These are phyloP conservation scores for Solanum piurae DNA, from an alignment of 257 asterid genomes.

Conservation along the genomic window DNA sequence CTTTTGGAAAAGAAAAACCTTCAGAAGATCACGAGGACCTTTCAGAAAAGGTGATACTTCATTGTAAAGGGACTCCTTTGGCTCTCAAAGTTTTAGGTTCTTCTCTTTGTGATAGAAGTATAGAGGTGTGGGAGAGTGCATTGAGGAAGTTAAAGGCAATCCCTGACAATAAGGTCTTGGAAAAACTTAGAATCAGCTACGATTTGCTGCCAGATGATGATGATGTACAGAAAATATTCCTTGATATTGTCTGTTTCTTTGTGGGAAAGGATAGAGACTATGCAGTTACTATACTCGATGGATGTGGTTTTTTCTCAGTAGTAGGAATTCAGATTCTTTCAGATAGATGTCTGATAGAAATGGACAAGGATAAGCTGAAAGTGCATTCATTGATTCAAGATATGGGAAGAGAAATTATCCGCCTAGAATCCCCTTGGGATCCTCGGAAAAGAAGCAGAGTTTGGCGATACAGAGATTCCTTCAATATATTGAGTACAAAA, in stretches of 20 bases:
- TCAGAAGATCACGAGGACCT: background rate
- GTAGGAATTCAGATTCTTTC: background rate
- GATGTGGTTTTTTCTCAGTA: background rate
- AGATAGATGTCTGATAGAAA: background rate
- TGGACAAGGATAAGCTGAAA: background rate
- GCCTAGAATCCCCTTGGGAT: slow-evolving; percentile 7
- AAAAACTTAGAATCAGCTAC: slow-evolving; percentile 4
- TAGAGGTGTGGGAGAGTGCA: slow-evolving; percentile 6
- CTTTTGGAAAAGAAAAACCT: background rate
- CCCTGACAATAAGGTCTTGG: background rate
- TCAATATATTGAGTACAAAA: background rate
- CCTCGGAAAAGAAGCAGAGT: slow-evolving; percentile 7
- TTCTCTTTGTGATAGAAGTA: background rate
- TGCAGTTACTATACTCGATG: background rate
- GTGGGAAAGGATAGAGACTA: background rate
- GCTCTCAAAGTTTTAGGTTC: slow-evolving; percentile 14
- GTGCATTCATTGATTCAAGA: slow-evolving; percentile 7
- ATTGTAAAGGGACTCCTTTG: slow-evolving; percentile 5
- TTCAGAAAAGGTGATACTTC: background rate
- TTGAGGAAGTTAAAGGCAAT: background rate
- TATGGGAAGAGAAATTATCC: slow-evolving; percentile 7
- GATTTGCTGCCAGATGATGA: slow-evolving; percentile 3
- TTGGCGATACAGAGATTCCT: background rate
- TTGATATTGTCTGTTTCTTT: slow-evolving; percentile 8
- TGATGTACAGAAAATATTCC: background rate